Evolutionary conservation across 129 eudicot species (phyloP).

Genomic region (Flaveria robusta): DNA sequence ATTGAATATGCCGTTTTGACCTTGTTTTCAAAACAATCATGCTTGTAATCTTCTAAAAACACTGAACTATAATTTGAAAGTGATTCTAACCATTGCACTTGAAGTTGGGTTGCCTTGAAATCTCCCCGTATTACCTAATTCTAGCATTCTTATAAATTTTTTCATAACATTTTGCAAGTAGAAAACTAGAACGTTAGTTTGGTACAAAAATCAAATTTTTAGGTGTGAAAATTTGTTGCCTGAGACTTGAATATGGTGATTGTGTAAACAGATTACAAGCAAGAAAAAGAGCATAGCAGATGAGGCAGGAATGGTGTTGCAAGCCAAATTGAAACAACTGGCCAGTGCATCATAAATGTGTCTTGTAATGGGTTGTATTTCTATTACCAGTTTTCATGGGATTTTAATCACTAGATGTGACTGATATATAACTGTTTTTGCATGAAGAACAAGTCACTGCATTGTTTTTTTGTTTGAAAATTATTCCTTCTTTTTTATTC

Average conservation of each 20-base stretch:
- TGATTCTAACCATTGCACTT: background rate
- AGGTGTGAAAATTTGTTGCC: background rate
- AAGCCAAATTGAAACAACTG: conserved; percentile 73
- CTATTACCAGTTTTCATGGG: conserved; percentile 9
- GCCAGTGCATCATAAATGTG: conserved; percentile 51
- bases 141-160: background rate
- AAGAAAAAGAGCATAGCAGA: conserved; percentile 88
- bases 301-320: conserved; percentile 76
- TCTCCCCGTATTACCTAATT: background rate
- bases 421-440: background rate
- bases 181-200: background rate
- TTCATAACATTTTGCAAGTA: background rate
- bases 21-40: background rate
- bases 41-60: background rate
- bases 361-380: conserved; percentile 21
- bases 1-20: background rate
- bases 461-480: too few relatives aligned
- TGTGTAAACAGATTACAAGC: conserved; percentile 66
- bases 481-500: too few relatives aligned
- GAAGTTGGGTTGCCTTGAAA: background rate
- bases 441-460: background rate
- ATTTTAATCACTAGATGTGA: conserved; percentile 17
- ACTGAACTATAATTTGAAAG: background rate
- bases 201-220: background rate
- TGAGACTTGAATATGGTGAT: background rate